A percentile compares a stretch with the other conserved stretches of the same genome.
These are phyloP conservation scores for Lachancea nothofagi DNA, from an alignment of 805 yeast species.

Conservation along the genomic window DNA sequence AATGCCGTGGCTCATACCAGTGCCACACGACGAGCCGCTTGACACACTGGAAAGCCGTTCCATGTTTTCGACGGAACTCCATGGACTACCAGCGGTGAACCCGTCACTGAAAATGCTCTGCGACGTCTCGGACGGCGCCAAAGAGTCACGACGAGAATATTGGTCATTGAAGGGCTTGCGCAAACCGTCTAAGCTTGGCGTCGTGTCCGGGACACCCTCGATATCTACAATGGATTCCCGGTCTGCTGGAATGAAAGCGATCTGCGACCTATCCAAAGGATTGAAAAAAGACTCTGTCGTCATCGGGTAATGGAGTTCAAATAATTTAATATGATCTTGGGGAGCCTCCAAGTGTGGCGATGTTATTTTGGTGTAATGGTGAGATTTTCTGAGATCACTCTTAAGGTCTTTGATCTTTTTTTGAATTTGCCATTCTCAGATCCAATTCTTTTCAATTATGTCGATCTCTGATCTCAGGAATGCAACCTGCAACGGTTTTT, in stretches of 20 bases:
- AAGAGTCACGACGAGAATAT: constrained; percentile 1
- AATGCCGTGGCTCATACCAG: constrained; percentile 18
- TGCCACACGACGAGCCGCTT: constrained; percentile 15
- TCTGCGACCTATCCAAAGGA: constrained; percentile 21
- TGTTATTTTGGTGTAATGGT: too few species aligned
- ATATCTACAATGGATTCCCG: constrained; percentile 13
- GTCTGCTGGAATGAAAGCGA: constrained; percentile 19
- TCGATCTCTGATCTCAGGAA: too few species aligned
- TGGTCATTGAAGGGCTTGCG: background rate
- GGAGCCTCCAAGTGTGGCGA: too few species aligned
- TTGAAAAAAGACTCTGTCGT: constrained; percentile 12
- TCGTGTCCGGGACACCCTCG: constrained; percentile 1
- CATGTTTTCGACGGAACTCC: constrained; percentile 11
- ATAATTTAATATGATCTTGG: too few species aligned
- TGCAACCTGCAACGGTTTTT: too few species aligned
- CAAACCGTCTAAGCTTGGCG: background rate
- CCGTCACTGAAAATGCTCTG: constrained; percentile 13
- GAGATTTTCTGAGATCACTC: too few species aligned
- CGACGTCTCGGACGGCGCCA: constrained; percentile 4
- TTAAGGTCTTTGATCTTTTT: too few species aligned
- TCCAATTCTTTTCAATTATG: too few species aligned
- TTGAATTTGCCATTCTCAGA: too few species aligned
- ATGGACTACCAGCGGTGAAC: constrained; percentile 5
- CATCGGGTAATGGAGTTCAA: too few species aligned
- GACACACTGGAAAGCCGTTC: constrained; percentile 18